phyloP scores from a whole-genome alignment of 108 stramenopile species.

The Tribonema minus region DNA sequence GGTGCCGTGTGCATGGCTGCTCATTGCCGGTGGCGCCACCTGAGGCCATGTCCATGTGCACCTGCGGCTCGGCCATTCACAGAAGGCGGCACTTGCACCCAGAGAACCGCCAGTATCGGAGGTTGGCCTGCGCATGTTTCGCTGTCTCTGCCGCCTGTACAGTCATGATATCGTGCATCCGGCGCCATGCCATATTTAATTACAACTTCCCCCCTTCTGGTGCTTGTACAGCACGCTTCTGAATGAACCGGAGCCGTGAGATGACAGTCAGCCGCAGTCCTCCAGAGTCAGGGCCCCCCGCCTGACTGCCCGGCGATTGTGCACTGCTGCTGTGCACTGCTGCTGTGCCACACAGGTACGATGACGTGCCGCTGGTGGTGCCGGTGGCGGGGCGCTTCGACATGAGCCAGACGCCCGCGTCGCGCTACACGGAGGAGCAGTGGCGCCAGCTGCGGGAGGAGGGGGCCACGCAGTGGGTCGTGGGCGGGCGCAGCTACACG shows the following conservation, averaged over 20 bases:
- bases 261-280: neutral
- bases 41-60: too few species aligned
- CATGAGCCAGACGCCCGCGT: slow-evolving; percentile 16
- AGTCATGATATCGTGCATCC: too few species aligned
- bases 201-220: neutral
- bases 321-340: slow-evolving; percentile 11
- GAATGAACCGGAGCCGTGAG: neutral
- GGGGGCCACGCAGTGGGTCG: slow-evolving; percentile 21
- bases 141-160: too few species aligned
- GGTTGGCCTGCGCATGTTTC: too few species aligned
- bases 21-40: neutral
- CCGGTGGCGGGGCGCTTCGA: slow-evolving; percentile 39
- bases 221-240: neutral
- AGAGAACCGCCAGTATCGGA: too few species aligned
- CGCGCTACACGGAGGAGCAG: slow-evolving; percentile 45
- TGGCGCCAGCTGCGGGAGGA: slow-evolving; percentile 5
- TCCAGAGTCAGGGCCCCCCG: too few species aligned
- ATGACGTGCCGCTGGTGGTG: slow-evolving; percentile 24
- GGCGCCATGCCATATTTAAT: neutral
- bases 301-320: neutral
- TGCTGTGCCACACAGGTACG: slow-evolving; percentile 30
- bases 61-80: too few species aligned
- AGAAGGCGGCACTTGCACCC: too few species aligned
- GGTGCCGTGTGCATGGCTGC: neutral
- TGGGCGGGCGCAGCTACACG: slow-evolving; percentile 6